Base-by-base conservation (phyloP, 163 green algal genomes). In the Volvox carteri region DNA sequence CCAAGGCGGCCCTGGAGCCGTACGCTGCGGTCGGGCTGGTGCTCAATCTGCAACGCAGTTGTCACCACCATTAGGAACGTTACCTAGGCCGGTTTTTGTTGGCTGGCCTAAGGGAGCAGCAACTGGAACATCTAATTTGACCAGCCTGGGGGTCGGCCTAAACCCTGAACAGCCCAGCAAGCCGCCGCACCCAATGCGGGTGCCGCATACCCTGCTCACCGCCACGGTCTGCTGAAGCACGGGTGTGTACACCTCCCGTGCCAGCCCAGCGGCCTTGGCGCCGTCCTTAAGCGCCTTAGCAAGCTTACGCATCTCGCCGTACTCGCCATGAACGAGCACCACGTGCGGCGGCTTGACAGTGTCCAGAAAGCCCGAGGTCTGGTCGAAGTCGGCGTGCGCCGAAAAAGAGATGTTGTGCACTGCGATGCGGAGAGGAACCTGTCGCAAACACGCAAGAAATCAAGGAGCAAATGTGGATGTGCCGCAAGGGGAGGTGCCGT, bases 371-470 rank as follows among this genome's bases (percentile, higher is more conserved):
- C 96, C 93, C n/a, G 93, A 95, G 9, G 98, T 99, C 93, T 99
- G 98, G 28, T 96, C 92, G 88, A 97, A 99, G 93, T 99, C 98
- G 23, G 98, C 98, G 87, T 99, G 98, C 28, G 98, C 98, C 18
- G 95, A 98, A 93, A 99, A 99, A 68, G 94, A 98, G 77, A 99
- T 99, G 89, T 97, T 96, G 79, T 99, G 96, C 44, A 99, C 98
- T 23, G 93, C 90, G 84, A 95, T 96, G 35, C 94, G 89, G 85
- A 99, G 93, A 16, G 95, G 95, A 19, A 98, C 93, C 92, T 97
- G 94, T 72, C 28, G 54, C 54, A 65, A 19, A n/a, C n/a, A n/a
- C n/a, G n/a, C 50, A 60, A 60, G 50, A 60, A 60, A 12, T 60
- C 50, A 18, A 12, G 50, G 14, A 60, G 50, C n/a, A n/a, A n/a